These are phyloP conservation scores for Lophium mytilinum DNA, from an alignment of 495 filamentous ascomycete genomes.

Conservation along the genomic window DNA sequence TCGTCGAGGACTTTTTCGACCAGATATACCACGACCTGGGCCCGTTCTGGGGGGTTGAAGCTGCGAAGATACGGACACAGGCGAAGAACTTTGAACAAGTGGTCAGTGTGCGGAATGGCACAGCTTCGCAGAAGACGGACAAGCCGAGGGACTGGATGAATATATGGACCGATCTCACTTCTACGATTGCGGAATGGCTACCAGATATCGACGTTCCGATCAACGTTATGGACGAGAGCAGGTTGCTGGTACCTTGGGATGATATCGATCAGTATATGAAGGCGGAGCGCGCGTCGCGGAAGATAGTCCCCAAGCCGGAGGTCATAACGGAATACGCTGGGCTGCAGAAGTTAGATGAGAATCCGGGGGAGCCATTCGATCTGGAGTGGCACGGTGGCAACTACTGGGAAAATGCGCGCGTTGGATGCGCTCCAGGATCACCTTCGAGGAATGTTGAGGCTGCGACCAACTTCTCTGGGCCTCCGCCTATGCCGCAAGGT, in stretches of 20 bases:
- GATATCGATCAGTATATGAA: constrained; percentile 29
- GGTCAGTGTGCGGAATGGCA: constrained; percentile 29
- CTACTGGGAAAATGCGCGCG: constrained; percentile 31
- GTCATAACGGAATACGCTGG: constrained; percentile 12
- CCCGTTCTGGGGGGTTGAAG: constrained; percentile 33
- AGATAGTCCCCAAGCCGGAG: constrained; percentile 3
- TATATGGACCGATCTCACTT: constrained; percentile 25
- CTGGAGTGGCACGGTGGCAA: constrained; percentile 10
- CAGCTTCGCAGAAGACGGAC: constrained; percentile 22
- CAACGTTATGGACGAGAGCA: constrained; percentile 34
- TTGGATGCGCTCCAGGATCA: constrained; percentile 29
- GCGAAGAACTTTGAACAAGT: constrained; percentile 23
- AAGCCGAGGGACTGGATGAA: constrained; percentile 25
- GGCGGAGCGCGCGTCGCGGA: constrained; percentile 16
- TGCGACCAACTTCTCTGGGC: constrained; percentile 24
- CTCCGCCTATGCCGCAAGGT: constrained; percentile 16
- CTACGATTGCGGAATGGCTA: constrained; percentile 20
- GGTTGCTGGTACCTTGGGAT: constrained; percentile 33
- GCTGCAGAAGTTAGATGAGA: constrained; percentile 5
- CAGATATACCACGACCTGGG: constrained; percentile 34
- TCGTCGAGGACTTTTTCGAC: constrained; percentile 36
- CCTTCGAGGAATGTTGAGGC: constrained; percentile 23
- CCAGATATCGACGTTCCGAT: constrained; percentile 33
- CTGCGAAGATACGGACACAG: constrained; percentile 26
- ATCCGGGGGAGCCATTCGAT: constrained; percentile 5